These are phyloP conservation scores for Neonectria punicea DNA, from an alignment of 2,329 filamentous ascomycete genomes.

Conservation along the genomic window DNA sequence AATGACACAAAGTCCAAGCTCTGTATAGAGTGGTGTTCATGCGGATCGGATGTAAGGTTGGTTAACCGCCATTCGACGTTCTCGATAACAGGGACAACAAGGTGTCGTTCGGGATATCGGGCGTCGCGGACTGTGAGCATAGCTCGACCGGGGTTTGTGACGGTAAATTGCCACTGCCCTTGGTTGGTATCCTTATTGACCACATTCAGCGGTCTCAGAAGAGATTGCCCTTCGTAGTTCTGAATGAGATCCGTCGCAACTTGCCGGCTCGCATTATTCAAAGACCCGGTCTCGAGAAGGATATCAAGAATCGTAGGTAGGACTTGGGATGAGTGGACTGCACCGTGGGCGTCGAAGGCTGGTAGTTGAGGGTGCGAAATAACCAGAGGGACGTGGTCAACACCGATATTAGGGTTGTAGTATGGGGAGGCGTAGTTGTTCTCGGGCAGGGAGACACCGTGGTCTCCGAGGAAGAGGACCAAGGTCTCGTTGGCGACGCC, in stretches of 20 bases:
- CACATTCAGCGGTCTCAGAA: constrained; percentile 39
- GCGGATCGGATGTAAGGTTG: constrained; percentile 40
- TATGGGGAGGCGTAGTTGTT: constrained; percentile 46
- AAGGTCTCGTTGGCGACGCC: constrained; percentile 48
- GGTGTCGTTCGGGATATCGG: constrained; percentile 42
- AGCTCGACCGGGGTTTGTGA: constrained; percentile 48
- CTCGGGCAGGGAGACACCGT: constrained; percentile 48
- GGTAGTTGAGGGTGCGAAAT: constrained; percentile 47
- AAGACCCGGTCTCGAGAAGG: constrained; percentile 45
- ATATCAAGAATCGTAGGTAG: constrained; percentile 48
- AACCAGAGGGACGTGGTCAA: constrained; percentile 46
- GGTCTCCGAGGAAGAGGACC: constrained; percentile 47
- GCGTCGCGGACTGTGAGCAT: constrained; percentile 48
- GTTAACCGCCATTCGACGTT: constrained; percentile 48
- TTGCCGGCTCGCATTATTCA: constrained; percentile 31
- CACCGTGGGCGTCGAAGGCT: constrained; percentile 40
- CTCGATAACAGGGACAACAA: constrained; percentile 47
- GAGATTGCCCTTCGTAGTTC: constrained; percentile 49
- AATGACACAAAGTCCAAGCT: constrained; percentile 42
- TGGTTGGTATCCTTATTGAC: constrained; percentile 29
- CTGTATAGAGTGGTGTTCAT: constrained; percentile 41
- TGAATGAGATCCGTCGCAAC: constrained; percentile 39
- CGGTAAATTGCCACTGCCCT: constrained; percentile 49
- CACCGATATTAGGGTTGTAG: constrained; percentile 47
- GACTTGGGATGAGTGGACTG: constrained; percentile 46